Base-by-base conservation (phyloP, 306 rosid genomes). In the Rubus idaeus region DNA sequence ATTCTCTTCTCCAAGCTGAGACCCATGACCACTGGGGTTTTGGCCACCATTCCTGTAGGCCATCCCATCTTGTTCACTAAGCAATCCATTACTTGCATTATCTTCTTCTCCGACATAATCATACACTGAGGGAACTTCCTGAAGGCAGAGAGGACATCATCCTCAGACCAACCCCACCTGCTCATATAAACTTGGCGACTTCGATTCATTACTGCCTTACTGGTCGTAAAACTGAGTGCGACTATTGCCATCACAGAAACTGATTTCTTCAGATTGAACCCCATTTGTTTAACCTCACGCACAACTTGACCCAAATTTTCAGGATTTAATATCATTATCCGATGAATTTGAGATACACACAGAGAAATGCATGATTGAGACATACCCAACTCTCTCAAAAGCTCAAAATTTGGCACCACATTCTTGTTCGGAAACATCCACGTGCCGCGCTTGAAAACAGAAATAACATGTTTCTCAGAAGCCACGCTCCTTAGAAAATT, bases 221-320 rank as follows among this genome's bases (percentile, higher is more conserved):
- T 47, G 3, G 20, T 68, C 50, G 75, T n/a, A 4, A 37, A 0
- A 10, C 13, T 5, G 52, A 76, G 69, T 21, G 81, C 83, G 2
- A n/a, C 0, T 58, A 84, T 58, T 1, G 89, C 96, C 26, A 1
- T 0, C 23, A 0, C 9, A 11, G 87, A 86, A 9, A 37, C 11
- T 14, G 20, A 0, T 2, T 21, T 70, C n/a, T 47, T 67, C 76
- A 84, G 52, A 49, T 75, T 8, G 47, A 90, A 80, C 5, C 89
- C 88, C 84, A 89, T 26, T 30, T 78, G 49, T 63, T 75, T 85
- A 2, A 89, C 58, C 74, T 79, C 65, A 41, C 58, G 73, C 3
- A 81, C 74, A 1, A 37, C 41, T 64, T 17, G 5, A 14, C 47
- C 18, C n/a, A 86, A 41, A 10, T 13, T 0, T 17, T 57, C 53